A percentile compares a stretch with the other conserved stretches of the same genome.
These are phyloP conservation scores for Phytophthora brassicae DNA, from an alignment of 352 stramenopile genomes.

Conservation along the genomic window DNA sequence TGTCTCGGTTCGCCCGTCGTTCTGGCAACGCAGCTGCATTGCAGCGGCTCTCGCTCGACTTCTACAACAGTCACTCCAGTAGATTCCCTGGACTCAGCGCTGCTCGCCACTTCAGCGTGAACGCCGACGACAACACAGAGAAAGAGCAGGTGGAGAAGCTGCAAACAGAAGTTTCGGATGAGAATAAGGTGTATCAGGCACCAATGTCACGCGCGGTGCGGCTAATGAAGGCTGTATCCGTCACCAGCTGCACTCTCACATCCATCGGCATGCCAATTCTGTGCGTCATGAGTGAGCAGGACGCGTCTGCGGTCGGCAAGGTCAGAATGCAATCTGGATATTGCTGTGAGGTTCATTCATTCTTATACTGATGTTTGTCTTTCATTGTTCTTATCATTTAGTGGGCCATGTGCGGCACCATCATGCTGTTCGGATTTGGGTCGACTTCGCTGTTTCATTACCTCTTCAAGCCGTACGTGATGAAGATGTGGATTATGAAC, in stretches of 20 bases:
- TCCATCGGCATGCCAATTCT: conserved; percentile 78
- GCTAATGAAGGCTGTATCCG: conserved; percentile 86
- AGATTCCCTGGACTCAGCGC: not conserved
- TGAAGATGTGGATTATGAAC: conserved; percentile 71
- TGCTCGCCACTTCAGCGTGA: conserved; percentile 21
- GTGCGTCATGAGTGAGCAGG: conserved; percentile 72
- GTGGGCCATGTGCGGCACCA: conserved; percentile 89
- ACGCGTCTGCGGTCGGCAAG: conserved; percentile 74
- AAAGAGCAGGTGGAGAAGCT: conserved; percentile 7
- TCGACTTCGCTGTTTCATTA: conserved; percentile 85
- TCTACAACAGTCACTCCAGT: conserved; percentile 3
- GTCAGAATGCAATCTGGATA: conserved; percentile 19
- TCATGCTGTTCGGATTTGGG: conserved; percentile 86
- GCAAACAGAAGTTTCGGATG: not conserved
- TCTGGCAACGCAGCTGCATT: conserved; percentile 8
- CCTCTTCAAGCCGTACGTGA: conserved; percentile 86
- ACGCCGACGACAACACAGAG: conserved; percentile 10
- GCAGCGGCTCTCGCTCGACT: conserved; percentile 17
- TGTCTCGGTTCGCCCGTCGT: not conserved
- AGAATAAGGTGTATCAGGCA: conserved; percentile 57
- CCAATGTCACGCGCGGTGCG: conserved; percentile 77
- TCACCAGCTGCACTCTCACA: conserved; percentile 83
- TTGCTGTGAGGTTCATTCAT: too few relatives aligned
- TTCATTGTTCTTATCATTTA: conserved; percentile 13
- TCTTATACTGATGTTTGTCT: conserved; percentile 12